These are phyloP conservation scores for Brachypodium distachyon DNA, from an alignment of 202 grass and related monocot species.

Conservation along the genomic window DNA sequence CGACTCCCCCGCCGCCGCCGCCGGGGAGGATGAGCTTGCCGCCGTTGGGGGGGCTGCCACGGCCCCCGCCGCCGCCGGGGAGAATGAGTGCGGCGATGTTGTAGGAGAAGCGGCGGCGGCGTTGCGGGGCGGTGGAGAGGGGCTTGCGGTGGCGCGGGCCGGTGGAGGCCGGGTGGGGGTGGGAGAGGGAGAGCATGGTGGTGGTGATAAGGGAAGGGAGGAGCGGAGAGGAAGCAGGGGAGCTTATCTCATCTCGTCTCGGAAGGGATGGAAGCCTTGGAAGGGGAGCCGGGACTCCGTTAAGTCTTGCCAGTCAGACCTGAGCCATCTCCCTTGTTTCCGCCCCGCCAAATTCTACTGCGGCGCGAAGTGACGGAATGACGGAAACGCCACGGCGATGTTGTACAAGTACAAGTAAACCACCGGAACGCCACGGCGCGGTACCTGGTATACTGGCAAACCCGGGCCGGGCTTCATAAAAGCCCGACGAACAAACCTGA, in stretches of 20 bases:
- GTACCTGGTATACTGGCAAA: no score
- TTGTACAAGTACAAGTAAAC: no score
- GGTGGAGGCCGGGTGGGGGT: conserved; percentile 5
- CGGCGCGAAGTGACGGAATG: no score
- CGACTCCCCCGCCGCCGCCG: background rate
- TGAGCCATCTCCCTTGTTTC: background rate
- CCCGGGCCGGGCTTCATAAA: no score
- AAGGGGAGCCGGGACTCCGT: background rate
- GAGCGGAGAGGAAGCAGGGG: background rate
- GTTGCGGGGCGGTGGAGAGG: background rate
- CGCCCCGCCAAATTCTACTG: no score
- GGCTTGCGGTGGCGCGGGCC: conserved; percentile 4
- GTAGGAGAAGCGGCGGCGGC: conserved; percentile 6
- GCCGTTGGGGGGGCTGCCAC: background rate
- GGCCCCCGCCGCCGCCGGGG: background rate
- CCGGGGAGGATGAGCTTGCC: conserved; percentile 18
- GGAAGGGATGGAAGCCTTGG: background rate
- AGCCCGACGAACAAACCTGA: no score
- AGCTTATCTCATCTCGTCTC: conserved; percentile 36
- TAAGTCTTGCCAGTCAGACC: background rate
- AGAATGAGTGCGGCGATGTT: conserved; percentile 27
- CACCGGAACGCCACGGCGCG: no score
- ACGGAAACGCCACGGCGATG: no score
- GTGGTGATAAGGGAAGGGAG: conserved; percentile 16
- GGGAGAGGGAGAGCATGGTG: conserved; percentile 44